These are phyloP conservation scores for Syncephalis plumigaleata DNA, from an alignment of 371 early-diverging fungal species.

Conservation along the genomic window DNA sequence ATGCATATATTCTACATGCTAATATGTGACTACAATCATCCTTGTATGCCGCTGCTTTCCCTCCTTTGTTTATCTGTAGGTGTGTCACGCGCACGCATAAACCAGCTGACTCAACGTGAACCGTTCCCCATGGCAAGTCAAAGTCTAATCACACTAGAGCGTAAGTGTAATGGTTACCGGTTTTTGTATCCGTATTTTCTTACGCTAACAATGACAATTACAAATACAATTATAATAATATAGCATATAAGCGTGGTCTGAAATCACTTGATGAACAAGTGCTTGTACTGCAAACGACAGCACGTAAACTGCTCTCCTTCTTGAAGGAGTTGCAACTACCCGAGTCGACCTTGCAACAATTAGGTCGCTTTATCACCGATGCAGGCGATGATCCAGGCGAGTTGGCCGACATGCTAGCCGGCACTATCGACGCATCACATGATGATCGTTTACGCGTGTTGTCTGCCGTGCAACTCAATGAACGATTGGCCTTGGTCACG, in stretches of 20 bases:
- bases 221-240: no score
- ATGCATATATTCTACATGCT: no score
- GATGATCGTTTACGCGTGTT: conserved; percentile 56
- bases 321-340: conserved; percentile 52
- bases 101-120: background rate
- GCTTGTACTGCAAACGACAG: conserved; percentile 27
- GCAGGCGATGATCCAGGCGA: conserved; percentile 38
- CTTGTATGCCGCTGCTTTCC: no score
- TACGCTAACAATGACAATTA: no score
- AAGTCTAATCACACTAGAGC: background rate
- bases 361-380: conserved; percentile 30
- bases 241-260: no score
- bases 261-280: background rate
- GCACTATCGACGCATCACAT: conserved; percentile 46
- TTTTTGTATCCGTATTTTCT: no score
- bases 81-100: background rate
- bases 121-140: background rate
- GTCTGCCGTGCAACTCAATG: conserved; percentile 30
- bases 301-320: conserved; percentile 30
- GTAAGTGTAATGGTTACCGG: no score
- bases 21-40: no score
- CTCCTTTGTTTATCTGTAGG: no score
- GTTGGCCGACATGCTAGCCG: conserved; percentile 52
- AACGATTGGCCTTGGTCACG: conserved; percentile 31
- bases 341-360: conserved; percentile 37